Evolutionary conservation across 495 filamentous ascomycete species (phyloP).

Genomic region (Talaromyces ruber): DNA sequence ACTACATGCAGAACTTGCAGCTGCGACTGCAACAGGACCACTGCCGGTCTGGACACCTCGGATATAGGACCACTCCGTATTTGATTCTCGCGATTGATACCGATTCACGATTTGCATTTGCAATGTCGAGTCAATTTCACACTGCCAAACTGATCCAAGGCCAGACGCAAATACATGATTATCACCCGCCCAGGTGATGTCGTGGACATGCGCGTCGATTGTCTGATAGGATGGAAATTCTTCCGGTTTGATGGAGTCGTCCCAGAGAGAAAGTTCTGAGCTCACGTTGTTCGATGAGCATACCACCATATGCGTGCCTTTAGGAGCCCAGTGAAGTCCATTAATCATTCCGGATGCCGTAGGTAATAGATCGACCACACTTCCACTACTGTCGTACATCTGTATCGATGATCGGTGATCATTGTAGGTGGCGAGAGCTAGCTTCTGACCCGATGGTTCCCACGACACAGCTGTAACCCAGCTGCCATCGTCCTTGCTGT

Average conservation of each 20-base stretch:
- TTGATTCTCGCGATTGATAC: conserved; percentile 18
- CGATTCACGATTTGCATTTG: conserved; percentile 27
- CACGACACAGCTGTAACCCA: conserved; percentile 57
- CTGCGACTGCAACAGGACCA: conserved; percentile 26
- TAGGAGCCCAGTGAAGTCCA: conserved; percentile 31
- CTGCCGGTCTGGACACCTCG: conserved; percentile 19
- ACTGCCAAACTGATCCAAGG: conserved; percentile 32
- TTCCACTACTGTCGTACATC: conserved; percentile 58
- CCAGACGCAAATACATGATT: conserved; percentile 32
- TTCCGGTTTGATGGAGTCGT: conserved; percentile 31
- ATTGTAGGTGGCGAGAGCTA: conserved; percentile 62
- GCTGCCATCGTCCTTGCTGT: conserved; percentile 24
- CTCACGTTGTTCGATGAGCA: conserved; percentile 32
- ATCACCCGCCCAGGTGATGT: conserved; percentile 28
- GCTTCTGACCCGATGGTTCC: conserved; percentile 54
- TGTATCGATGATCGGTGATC: conserved; percentile 55
- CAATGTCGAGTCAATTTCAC: conserved; percentile 31
- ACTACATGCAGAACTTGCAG: conserved; percentile 20
- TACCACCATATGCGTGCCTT: conserved; percentile 30
- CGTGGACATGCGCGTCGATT: conserved; percentile 29
- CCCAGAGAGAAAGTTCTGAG: conserved; percentile 39
- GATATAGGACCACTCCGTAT: conserved; percentile 31
- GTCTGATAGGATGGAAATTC: conserved; percentile 30
- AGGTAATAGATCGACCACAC: conserved; percentile 39
- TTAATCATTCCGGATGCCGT: conserved; percentile 38